Evolutionary conservation across 306 rosid genomes (phyloP), one percentile per base, ranked within the genome.

Genomic region (Begonia loranthoides): DNA sequence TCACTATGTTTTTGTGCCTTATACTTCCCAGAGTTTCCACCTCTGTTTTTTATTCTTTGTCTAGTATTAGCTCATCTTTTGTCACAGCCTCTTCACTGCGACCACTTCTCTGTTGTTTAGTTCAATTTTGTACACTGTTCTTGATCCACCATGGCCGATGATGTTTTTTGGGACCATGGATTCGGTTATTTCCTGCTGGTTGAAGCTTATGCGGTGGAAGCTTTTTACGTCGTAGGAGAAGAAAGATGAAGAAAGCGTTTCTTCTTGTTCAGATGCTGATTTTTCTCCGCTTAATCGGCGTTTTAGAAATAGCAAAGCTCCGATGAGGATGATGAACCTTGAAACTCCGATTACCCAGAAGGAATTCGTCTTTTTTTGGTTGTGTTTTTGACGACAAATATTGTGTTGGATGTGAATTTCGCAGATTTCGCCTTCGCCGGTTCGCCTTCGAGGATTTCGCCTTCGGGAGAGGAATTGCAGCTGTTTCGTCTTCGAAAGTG

Each of bases 1-100:
- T 90, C 40, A 90, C 99, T 45, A 90, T 90, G 72, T 90, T 90
- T 55, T 70, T 90, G 75, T 90, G 99, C 47, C 99, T 74, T 56
- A 90, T 80, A 33, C 84, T 82, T 36, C 99, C 99, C 44, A 90
- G 49, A 6, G 92, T 90, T 56, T 86, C 99, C 22, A 86, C 99
- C 64, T 90, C 99, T 9, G 99, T 81, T 66, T 76, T 86, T 71
- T 85, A 49, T 16, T 73, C 79, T 65, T 70, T 80, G 66, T 86
- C 72, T 46, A 80, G 24, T 41, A 61, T 44, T 10, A 74, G 6
- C 33, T 78, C 68, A 41, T 90, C 96, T 9, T 54, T 88, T 81
- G 13, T 70, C 58, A 80, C n/a, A 86, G 73, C 17, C 70, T 66
- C 70, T 90, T 90, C 40, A 86, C 95, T 1, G 99, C 99, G 12